Conservation (phyloP, 345 rosid genomes). For the Brassica carinata region DNA sequence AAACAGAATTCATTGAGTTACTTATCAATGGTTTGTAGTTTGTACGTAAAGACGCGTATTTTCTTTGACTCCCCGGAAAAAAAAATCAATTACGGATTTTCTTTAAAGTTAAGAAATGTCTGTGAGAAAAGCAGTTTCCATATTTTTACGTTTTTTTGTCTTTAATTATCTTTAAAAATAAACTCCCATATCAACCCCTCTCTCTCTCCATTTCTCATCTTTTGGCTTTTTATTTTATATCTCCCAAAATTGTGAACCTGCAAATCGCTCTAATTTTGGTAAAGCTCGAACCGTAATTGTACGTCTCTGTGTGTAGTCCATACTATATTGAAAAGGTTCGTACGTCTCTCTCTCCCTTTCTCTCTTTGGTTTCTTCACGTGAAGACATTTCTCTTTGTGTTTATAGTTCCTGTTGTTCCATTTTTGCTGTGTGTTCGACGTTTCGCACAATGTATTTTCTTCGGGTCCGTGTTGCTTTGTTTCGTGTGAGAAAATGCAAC, state of each 20-base stretch:
- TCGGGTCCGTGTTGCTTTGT: not conserved
- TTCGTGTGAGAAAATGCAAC: conserved; percentile 8
- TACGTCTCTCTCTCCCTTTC: conserved; percentile 13
- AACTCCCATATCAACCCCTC: not conserved
- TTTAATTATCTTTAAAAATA: not conserved
- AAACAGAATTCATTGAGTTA: conserved; percentile 7
- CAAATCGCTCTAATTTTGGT: conserved; percentile 29
- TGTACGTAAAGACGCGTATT: conserved; percentile 29
- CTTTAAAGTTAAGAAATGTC: conserved; percentile 44
- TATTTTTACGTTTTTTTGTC: not conserved
- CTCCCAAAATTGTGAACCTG: conserved; percentile 16
- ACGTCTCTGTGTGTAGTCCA: conserved; percentile 18
- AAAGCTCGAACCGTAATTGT: conserved; percentile 25
- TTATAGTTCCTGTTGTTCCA: not conserved
- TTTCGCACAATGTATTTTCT: conserved; percentile 26
- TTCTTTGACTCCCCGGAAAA: not conserved
- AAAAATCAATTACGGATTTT: conserved; percentile 25
- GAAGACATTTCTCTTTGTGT: not conserved
- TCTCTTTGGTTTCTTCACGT: conserved; percentile 17
- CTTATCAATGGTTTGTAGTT: not conserved
- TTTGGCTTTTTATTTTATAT: not conserved
- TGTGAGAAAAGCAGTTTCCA: conserved; percentile 20
- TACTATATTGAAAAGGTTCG: conserved; percentile 1
- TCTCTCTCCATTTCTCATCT: not conserved
- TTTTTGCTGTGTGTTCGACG: conserved; percentile 9